Base-by-base conservation (phyloP, 2,329 filamentous ascomycete species). In the Xylaria sp. region DNA sequence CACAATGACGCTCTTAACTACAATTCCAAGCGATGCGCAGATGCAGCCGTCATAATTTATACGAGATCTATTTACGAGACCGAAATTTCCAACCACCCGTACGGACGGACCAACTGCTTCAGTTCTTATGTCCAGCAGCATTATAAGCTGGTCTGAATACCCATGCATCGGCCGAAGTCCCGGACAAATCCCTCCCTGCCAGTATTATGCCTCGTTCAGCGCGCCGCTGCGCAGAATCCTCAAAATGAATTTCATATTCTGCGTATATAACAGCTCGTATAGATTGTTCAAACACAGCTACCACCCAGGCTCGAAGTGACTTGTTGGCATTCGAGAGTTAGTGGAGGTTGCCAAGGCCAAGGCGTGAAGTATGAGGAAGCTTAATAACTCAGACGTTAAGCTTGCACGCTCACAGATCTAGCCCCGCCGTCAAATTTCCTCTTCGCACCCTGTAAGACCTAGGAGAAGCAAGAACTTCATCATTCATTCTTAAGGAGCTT, bases 141-240 rank as follows among this genome's bases (percentile, higher is more conserved):
- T 43, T 20, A 36, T 12, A 36, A 55, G 46, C 7, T 41, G 1
- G 33, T 36, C 54, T 25, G 23, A 23, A 10, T 9, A 48, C 12
- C 23, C 48, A 43, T 33, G 18, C 46, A 28, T 64, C 69, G 69
- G 69, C 69, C 69, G 66, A 66, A 66, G 8, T 49, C 12, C 36
- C 62, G 62, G 69, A 64, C 62, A 51, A 69, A 36, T 10, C 13
- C 12, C 46, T 58, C 49, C 20, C 23, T 9, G 10, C 33, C 65
- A 13, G 9, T 13, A 43, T 18, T 23, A 60, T 68, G 15, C 36
- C 59, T 51, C 52, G 25, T 52, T 57, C 23, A 52, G 39, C 54
- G 49, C 25, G 20, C 56, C 20, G 36, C n/a, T 36, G 15, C 36
- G 28, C 9, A 43, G 10, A 54, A 3, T 18, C 2, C 7, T 46